Percentiles rank a stretch among this genome's conserved stretches.
Evolutionary conservation across 164 flowering plant genomes (phyloP).

Genomic region (Sextonia rubra): DNA sequence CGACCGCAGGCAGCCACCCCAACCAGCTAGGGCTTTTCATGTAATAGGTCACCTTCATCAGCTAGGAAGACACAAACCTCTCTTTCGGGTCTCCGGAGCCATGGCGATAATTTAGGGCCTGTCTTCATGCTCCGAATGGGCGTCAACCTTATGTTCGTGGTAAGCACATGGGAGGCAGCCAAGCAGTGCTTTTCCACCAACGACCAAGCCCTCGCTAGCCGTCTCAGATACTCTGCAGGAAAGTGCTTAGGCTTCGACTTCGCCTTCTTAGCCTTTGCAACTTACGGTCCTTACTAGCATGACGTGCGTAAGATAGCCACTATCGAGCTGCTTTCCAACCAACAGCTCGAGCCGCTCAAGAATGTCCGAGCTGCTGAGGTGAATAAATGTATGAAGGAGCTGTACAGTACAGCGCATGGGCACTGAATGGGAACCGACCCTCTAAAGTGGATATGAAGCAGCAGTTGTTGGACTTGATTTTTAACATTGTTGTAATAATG

Average conservation of each 20-base stretch:
- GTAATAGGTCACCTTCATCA: slow-evolving; percentile 13
- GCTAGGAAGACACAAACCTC: not conserved
- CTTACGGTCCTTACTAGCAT: slow-evolving; percentile 23
- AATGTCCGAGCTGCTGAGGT: slow-evolving; percentile 10
- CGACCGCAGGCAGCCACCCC: not conserved
- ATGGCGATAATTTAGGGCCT: slow-evolving; percentile 22
- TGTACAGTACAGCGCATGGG: slow-evolving; percentile 8
- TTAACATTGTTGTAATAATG: slow-evolving; percentile 15
- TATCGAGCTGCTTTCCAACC: slow-evolving; percentile 18
- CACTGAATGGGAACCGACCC: not conserved
- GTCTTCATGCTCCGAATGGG: slow-evolving; percentile 18
- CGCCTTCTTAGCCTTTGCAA: slow-evolving; percentile 9
- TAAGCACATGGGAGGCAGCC: slow-evolving; percentile 18
- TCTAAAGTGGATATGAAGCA: slow-evolving; percentile 16
- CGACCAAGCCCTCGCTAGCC: slow-evolving; percentile 12
- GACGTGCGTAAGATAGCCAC: slow-evolving; percentile 21
- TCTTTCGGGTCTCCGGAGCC: not conserved
- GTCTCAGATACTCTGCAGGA: not conserved
- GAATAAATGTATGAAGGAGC: slow-evolving; percentile 3
- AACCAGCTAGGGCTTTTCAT: not conserved
- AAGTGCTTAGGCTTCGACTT: slow-evolving; percentile 11
- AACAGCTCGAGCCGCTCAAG: slow-evolving; percentile 4
- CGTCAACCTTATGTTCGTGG: slow-evolving; percentile 10
- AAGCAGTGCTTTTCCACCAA: slow-evolving; percentile 25
- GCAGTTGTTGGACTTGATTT: slow-evolving; percentile 11